Evolutionary conservation across 768 basidiomycete species (phyloP), one percentile per base, ranked within the genome.

Genomic region (Rubroboletus pulcherrimus): DNA sequence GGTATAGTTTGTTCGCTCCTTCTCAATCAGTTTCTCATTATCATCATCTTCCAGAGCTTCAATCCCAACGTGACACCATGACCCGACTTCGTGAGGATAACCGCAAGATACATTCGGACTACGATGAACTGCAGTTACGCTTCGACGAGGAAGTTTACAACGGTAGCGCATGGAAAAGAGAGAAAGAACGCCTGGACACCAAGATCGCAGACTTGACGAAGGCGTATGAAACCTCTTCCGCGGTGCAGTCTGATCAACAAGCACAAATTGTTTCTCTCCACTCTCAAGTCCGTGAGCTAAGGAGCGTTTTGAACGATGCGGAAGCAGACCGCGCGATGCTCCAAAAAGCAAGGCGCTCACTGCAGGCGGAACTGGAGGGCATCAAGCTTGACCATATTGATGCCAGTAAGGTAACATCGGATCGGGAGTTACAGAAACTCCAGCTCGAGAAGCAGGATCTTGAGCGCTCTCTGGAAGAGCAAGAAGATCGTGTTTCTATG

Each of bases 241-340:
- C 79, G 39, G 86, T 82, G 0, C 90, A 91, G 63, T 75, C 83
- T 0, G 91, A 93, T 61, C 92, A 93, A 61, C 91, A 92, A 66
- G 76, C 85, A 0, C 92, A 92, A 58, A 92, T 93, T 44, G 87
- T 90, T 30, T 80, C 86, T 3, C 78, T 93, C 15, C 89, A 93
- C 63, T 89, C 89, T 1, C 91, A 93, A 78, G 89, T 91, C 51
- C 85, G 89, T 40, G 89, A 93, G 63, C 77, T 94, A 30, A 85
- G 91, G 8, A 74, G 80, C 26, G 88, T 92, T 15, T 74, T 94
- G 58, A 89, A 93, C 63, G 92, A 93, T 55, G 89, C 89, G 5
- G 92, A 93, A 66, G 84, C 89, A 3, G 91, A 93, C 60, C 80
- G 91, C 2, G 76, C 83, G 8, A 77, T 91, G 54, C 75, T 93